Evolutionary conservation across 192 early-diverging fungal genomes (phyloP).

Genomic region (Phlyctochytrium planicorne): DNA sequence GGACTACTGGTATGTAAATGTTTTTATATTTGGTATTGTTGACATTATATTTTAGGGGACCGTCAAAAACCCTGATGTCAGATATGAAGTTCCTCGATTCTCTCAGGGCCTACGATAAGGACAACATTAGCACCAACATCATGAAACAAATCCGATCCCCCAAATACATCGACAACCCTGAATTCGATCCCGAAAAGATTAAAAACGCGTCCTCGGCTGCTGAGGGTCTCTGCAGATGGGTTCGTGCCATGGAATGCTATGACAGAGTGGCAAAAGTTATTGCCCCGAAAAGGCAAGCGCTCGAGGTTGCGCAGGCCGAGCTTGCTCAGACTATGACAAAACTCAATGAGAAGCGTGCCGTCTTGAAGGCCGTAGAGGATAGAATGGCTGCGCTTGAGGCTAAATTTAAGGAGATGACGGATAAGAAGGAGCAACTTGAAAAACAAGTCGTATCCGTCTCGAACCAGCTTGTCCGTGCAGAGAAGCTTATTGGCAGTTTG

Average conservation of each 20-base stretch:
- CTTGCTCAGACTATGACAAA: constrained; percentile 53
- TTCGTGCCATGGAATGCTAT: constrained; percentile 59
- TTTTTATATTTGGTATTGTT: background rate
- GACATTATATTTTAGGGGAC: constrained; percentile 29
- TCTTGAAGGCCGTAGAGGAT: constrained; percentile 62
- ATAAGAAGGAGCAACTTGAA: constrained; percentile 57
- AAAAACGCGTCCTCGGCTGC: constrained; percentile 61
- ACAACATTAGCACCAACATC: constrained; percentile 53
- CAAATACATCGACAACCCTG: constrained; percentile 62
- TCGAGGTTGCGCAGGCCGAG: constrained; percentile 55
- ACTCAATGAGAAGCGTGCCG: constrained; percentile 57
- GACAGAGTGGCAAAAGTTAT: constrained; percentile 62
- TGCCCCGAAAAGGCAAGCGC: constrained; percentile 55
- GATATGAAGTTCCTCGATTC: constrained; percentile 56
- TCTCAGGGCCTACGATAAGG: constrained; percentile 58
- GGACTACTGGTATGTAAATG: constrained; percentile 42
- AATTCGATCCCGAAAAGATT: constrained; percentile 65
- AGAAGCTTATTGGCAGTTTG: constrained; percentile 60
- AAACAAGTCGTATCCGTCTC: constrained; percentile 60
- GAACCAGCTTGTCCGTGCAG: constrained; percentile 59
- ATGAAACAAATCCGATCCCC: constrained; percentile 56
- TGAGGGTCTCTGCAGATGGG: constrained; percentile 61
- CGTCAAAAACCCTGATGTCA: constrained; percentile 54
- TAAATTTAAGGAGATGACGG: constrained; percentile 56
- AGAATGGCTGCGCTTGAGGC: constrained; percentile 51